Base-by-base conservation (phyloP, 768 basidiomycete genomes). In the Rubroboletus pulcherrimus region DNA sequence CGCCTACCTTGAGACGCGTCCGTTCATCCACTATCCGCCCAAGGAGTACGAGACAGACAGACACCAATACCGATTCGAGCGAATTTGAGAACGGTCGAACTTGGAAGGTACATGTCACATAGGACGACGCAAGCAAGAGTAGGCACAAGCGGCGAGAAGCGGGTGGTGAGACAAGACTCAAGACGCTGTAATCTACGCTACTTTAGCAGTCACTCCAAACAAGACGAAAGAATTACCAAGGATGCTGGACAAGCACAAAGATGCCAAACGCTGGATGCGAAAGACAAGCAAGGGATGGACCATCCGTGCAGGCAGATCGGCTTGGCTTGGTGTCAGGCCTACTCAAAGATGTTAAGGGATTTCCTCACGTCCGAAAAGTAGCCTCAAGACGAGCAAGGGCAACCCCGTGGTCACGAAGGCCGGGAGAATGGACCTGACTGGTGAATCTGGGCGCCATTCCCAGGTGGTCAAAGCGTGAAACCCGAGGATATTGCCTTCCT, bases 41-140 rank as follows among this genome's bases (percentile, higher is more conserved):
- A 41, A 72, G 54, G 17, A 65, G 54, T 10, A 64, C 60, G 5
- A 75, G 63, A 34, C 65, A 72, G 12, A 71, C 54, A 12, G 69
- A 62, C 4, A 77, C 46, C 17, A 72, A 42, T 3, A 70, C 50
- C 2, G 72, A 63, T 57, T 76, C 75, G 3, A 74, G 54, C 4
- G 74, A 69, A 45, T 75, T 77, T 19, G 74, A 74, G 55, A 77
- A 77, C 1, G 75, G 74, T 38, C 75, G 66, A 42, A 74, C 54
- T 48, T 76, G 75, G 45, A 74, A 74, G 4, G 74, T 74, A 39
- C 66, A 63, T 33, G 67, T 63, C 44, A 74, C 69, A 41, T 76
- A 65, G 24, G 74, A 75, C 10, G 74, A 74, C 0, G 66, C 71
- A 15, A 76, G 56, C 14, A 75, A 61, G 17, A 73, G 52, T 14